Evolutionary conservation across 2,329 filamentous ascomycete genomes (phyloP).

Genomic region (Plectosphaerella sp.): DNA sequence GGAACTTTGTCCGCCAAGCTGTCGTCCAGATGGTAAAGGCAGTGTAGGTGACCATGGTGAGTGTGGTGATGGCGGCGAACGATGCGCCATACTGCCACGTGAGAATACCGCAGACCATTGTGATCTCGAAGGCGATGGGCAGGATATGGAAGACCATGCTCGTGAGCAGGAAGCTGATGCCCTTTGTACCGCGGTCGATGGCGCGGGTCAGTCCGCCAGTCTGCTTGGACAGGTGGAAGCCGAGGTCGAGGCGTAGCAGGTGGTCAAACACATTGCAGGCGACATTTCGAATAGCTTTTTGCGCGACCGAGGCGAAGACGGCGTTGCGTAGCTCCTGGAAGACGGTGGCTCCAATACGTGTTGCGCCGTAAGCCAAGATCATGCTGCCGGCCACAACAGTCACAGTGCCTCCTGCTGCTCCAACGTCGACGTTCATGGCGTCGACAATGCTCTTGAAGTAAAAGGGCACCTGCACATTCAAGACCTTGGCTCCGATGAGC

Average conservation of each 20-base stretch:
- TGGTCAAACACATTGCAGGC: slow-evolving; percentile 92
- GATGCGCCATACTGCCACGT: slow-evolving; percentile 92
- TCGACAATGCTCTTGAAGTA: slow-evolving; percentile 99
- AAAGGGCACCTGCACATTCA: slow-evolving; percentile 97
- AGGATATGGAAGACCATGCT: slow-evolving; percentile 99
- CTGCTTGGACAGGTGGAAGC: slow-evolving; percentile 91
- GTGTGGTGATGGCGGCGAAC: slow-evolving; percentile 84
- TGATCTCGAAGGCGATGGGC: slow-evolving; percentile 89
- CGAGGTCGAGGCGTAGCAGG: slow-evolving; percentile 79
- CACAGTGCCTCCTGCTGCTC: slow-evolving; percentile 80
- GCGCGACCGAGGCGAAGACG: slow-evolving; percentile 92
- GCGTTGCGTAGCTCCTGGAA: slow-evolving; percentile 95
- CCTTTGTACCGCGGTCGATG: slow-evolving; percentile 95
- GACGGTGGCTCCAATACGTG: slow-evolving; percentile 80
- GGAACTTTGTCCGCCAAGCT: slow-evolving; percentile 94
- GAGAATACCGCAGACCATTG: slow-evolving; percentile 91
- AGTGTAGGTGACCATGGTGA: slow-evolving; percentile 90
- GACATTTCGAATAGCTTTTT: slow-evolving; percentile 90
- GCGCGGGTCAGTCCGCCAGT: slow-evolving; percentile 91
- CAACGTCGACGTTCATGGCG: slow-evolving; percentile 93
- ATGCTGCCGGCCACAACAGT: slow-evolving; percentile 86
- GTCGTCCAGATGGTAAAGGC: slow-evolving; percentile 98
- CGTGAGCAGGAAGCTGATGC: slow-evolving; percentile 92
- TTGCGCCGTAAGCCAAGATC: slow-evolving; percentile 88
- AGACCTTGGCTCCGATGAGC: slow-evolving; percentile 83